Evolutionary conservation across 2,329 filamentous ascomycete species (phyloP).

Genomic region (Hymenoscyphus fraxineus): DNA sequence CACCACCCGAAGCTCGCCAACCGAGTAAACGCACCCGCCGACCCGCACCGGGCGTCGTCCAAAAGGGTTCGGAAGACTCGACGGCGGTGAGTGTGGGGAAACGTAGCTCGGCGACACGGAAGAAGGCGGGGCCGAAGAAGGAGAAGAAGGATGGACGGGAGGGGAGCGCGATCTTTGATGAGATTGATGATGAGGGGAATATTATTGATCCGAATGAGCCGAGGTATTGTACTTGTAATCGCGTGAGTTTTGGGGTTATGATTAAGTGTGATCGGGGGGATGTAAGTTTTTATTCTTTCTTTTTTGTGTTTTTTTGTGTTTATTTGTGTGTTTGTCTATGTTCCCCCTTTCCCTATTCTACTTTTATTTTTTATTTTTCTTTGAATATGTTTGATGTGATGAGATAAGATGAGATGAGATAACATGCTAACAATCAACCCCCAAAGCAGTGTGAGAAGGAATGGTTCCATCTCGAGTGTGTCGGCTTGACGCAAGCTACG

Average conservation of each 20-base stretch:
- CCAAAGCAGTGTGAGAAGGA: slow-evolving; percentile 64
- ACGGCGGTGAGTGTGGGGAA: slow-evolving; percentile 64
- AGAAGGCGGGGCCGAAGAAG: slow-evolving; percentile 53
- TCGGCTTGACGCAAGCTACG: slow-evolving; percentile 64
- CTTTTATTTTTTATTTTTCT: no score
- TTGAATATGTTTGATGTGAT: no score
- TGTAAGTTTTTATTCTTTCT: slow-evolving; percentile 46
- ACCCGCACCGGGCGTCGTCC: slow-evolving; percentile 70
- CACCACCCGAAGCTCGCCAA: slow-evolving; percentile 43
- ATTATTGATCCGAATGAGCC: slow-evolving; percentile 72
- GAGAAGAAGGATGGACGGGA: slow-evolving; percentile 37
- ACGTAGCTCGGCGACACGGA: slow-evolving; percentile 65
- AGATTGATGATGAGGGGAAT: slow-evolving; percentile 65
- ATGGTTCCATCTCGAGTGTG: slow-evolving; percentile 82
- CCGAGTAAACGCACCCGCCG: slow-evolving; percentile 60
- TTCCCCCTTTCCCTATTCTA: background rate
- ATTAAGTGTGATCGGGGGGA: slow-evolving; percentile 77
- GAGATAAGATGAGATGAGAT: no score
- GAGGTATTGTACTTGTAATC: slow-evolving; percentile 73
- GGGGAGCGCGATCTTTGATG: slow-evolving; percentile 49
- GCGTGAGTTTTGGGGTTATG: slow-evolving; percentile 80
- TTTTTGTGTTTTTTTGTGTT: background rate
- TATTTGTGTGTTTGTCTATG: background rate
- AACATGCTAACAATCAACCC: no score
- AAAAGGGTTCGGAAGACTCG: slow-evolving; percentile 40